Evolutionary conservation across 129 eudicot species (phyloP), one percentile per base, ranked within the genome.

Genomic region (Logfia minima): DNA sequence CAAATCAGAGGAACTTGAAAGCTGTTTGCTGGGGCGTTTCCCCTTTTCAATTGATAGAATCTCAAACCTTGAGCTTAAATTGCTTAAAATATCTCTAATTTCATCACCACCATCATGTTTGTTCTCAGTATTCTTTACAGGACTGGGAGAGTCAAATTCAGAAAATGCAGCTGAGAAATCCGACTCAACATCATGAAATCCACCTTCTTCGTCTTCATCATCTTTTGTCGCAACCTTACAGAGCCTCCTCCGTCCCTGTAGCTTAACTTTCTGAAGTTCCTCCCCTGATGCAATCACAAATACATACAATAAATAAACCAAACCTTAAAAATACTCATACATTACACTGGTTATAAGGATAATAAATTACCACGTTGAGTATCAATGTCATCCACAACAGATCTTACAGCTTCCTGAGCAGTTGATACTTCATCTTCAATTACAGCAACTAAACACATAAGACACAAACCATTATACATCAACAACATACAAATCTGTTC

Each of bases 221-320:
- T 83, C 78, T 35, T 69, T 79, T 17, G 75, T 60, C 58, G 76
- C 85, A 28, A 86, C 84, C 88, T 87, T 91, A 84, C 97, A 94
- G 35, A 94, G 99, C 64, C 99, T 92, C 32, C 96, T 90, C 32
- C 89, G 87, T 31, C 99, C 99, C 74, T 86, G 78, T 13, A 94
- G 84, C 81, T 81, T 91, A 53, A 89, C 92, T 56, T 87, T 91
- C 60, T 56, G 82, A 65, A 72, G 81, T 62, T 74, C 84, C 7
- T 79, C 81, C 63, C 60, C 85, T 58, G 34, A 86, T 69, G 83
- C 71, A 62, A 79, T 68, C 31, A 81, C 34, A 51, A 58, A 52
- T 37, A 71, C 35, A 52, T 4, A 68, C 26, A 32, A 37, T 41
- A 19, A 67, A 45, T 48, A 52, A 39, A 58, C 16, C 21, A 34